Base-by-base conservation (phyloP, 2,329 filamentous ascomycete genomes). In the Fusarium miscanthi region DNA sequence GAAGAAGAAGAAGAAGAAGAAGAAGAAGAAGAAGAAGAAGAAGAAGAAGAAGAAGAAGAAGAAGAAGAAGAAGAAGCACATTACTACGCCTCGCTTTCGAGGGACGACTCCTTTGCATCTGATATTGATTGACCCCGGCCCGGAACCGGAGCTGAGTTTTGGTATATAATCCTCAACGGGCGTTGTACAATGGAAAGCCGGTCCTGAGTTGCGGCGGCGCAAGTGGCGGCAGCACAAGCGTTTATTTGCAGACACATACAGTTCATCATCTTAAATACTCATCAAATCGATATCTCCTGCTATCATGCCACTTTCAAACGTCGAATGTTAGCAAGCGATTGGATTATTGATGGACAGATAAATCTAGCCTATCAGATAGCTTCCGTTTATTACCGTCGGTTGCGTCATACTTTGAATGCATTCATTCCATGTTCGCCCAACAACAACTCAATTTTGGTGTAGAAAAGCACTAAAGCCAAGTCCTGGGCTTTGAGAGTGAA, bases 351-450 rank as follows among this genome's bases (percentile, higher is more conserved):
- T n/a, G 23, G 13, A 35, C 12, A 27, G 33, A 41, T 56, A 16
- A 19, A 25, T 27, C 23, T n/a, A 48, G 56, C 51, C 51, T 59
- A 60, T 60, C 23, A 49, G 25, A 70, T 43, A 59, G 51, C 48
- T 59, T 54, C 59, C 52, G 57, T 70, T 64, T 60, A 41, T 62
- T 59, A 49, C 51, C 58, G 53, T 64, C 19, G 25, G 37, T 54
- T 69, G 59, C 58, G 67, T 70, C 63, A 63, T 69, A 21, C 38
- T 33, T 49, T 56, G 59, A 63, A 25, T 48, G n/a, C 51, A 65
- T 37, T 65, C 46, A 67, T 72, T 64, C 57, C 40, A 60, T 40
- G 8, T 41, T 51, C 59, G 43, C 60, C 63, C 58, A 71, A 63
- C 63, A 62, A 40, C 62, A 63, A 37, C 17, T 25, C 23, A 25